These are phyloP conservation scores for Camellia japonica DNA, from an alignment of 148 eudicot species.

Conservation along the genomic window DNA sequence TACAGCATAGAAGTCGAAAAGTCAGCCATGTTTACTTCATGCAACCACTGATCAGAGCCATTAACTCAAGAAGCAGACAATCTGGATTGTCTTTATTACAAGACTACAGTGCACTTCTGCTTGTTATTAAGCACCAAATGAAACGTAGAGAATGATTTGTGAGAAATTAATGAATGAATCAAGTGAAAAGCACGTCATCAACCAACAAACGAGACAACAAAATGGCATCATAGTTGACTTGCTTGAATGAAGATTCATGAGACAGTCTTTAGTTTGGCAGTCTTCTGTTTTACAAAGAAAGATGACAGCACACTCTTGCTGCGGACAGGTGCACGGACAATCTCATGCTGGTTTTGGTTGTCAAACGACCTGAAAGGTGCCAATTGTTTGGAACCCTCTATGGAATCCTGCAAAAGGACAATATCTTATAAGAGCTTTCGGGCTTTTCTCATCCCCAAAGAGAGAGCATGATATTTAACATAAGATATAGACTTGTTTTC, in stretches of 20 bases:
- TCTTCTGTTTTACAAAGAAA: slow-evolving; percentile 88
- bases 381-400: slow-evolving; percentile 45
- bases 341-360: slow-evolving; percentile 40
- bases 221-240: background rate
- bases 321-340: slow-evolving; percentile 61
- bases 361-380: slow-evolving; percentile 62
- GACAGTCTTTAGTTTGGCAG: slow-evolving; percentile 53
- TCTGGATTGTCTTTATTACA: background rate
- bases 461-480: background rate
- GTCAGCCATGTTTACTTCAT: no score
- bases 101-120: slow-evolving; percentile 13
- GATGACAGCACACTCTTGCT: slow-evolving; percentile 75
- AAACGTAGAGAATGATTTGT: slow-evolving; percentile 4
- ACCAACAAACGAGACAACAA: background rate
- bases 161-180: slow-evolving; percentile 6
- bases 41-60: no score
- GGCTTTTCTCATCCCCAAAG: background rate
- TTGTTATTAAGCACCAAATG: slow-evolving; percentile 16
- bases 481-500: background rate
- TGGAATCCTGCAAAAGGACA: slow-evolving; percentile 47
- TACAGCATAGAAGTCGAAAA: background rate
- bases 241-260: slow-evolving; percentile 30
- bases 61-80: background rate
- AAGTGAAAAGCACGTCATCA: background rate
- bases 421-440: slow-evolving; percentile 8